These are phyloP conservation scores for Hsuehochloa calcarea DNA, from an alignment of 176 grass and related monocot genomes.

Conservation along the genomic window DNA sequence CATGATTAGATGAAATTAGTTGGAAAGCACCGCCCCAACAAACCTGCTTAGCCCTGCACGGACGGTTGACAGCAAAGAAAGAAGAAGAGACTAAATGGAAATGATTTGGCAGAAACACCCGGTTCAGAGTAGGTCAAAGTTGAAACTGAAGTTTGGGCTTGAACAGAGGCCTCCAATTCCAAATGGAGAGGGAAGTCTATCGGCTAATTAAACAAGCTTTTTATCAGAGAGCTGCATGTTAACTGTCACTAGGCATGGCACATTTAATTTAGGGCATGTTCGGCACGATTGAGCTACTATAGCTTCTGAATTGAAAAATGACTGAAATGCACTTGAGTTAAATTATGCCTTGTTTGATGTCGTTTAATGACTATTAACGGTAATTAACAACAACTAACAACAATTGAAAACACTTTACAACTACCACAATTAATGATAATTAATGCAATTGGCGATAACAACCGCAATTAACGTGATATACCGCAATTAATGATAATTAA, in stretches of 20 bases:
- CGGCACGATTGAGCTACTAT: too few species aligned
- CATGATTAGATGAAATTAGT: slow-evolving; percentile 27
- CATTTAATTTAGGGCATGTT: slow-evolving; percentile 5
- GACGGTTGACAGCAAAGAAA: slow-evolving; percentile 14
- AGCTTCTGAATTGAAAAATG: too few species aligned
- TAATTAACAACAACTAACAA: too few species aligned
- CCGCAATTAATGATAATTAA: too few species aligned
- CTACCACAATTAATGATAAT: too few species aligned
- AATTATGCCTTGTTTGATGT: too few species aligned
- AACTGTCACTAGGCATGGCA: background rate
- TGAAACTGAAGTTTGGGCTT: slow-evolving; percentile 3
- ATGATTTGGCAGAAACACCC: background rate
- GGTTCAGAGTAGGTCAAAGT: background rate
- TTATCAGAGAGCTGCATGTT: background rate
- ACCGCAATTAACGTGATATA: too few species aligned
- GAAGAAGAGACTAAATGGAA: background rate
- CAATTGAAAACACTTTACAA: too few species aligned
- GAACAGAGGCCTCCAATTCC: background rate
- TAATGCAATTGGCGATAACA: too few species aligned
- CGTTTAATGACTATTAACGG: too few species aligned
- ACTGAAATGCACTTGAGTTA: too few species aligned
- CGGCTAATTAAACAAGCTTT: background rate
- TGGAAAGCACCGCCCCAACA: slow-evolving; percentile 39
- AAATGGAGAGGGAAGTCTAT: slow-evolving; percentile 6
- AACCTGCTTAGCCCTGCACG: slow-evolving; percentile 20